Evolutionary conservation across 2,329 filamentous ascomycete species (phyloP).

Genomic region (Arthrobotrys sphaeroides): DNA sequence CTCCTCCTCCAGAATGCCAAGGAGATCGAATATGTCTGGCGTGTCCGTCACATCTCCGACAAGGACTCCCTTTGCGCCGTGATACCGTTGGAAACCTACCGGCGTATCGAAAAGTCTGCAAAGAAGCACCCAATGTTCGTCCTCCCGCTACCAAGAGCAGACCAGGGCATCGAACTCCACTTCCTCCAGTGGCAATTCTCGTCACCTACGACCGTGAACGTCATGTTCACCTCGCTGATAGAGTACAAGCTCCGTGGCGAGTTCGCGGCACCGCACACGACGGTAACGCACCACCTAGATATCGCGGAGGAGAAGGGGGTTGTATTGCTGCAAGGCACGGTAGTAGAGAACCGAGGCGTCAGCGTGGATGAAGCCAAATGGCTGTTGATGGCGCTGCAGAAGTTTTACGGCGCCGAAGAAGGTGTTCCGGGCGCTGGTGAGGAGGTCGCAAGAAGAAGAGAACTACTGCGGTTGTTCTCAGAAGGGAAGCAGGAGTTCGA

Average conservation of each 20-base stretch:
- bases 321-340: conserved; percentile 84
- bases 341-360: conserved; percentile 79
- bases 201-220: conserved; percentile 72
- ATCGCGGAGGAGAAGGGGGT: conserved; percentile 76
- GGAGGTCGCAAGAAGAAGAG: conserved; percentile 68
- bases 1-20: conserved; percentile 71
- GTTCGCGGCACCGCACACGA: conserved; percentile 91
- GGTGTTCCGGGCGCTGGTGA: conserved; percentile 59
- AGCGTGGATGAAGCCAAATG: conserved; percentile 84
- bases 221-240: conserved; percentile 92
- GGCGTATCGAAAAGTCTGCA: conserved; percentile 75
- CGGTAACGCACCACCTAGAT: conserved; percentile 89
- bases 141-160: conserved; percentile 78
- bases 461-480: conserved; percentile 82
- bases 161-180: conserved; percentile 85
- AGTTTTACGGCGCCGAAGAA: conserved; percentile 79
- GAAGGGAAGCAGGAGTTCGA: conserved; percentile 80
- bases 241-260: conserved; percentile 92
- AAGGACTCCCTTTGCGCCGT: conserved; percentile 82
- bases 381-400: conserved; percentile 90
- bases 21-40: conserved; percentile 90
- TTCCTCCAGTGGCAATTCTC: conserved; percentile 97
- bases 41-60: conserved; percentile 80
- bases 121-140: conserved; percentile 86
- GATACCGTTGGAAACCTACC: conserved; percentile 78